These are phyloP conservation scores for Fraxinus excelsior DNA, from an alignment of 257 asterid genomes.

Conservation along the genomic window DNA sequence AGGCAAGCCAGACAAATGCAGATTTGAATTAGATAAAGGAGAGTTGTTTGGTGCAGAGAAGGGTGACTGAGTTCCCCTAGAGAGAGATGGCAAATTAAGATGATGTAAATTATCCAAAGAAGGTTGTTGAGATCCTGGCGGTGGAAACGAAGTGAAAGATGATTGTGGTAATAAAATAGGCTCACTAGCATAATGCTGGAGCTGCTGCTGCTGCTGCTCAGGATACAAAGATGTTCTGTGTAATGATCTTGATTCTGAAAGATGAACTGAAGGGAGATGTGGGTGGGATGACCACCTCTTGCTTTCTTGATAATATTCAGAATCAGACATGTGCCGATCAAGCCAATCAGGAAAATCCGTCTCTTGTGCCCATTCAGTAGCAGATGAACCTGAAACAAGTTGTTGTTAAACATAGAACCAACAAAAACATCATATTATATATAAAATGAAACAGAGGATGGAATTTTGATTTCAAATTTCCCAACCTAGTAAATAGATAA, in stretches of 20 bases:
- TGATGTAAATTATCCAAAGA: constrained; percentile 37
- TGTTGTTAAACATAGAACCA: constrained; percentile 8
- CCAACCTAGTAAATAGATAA: neutral
- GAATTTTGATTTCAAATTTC: neutral
- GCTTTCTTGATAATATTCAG: constrained; percentile 41
- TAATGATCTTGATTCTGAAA: constrained; percentile 33
- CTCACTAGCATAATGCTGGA: constrained; percentile 45
- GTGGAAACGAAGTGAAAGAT: constrained; percentile 47
- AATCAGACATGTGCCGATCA: constrained; percentile 42
- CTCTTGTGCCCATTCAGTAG: constrained; percentile 51
- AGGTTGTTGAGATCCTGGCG: constrained; percentile 44
- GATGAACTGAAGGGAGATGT: constrained; percentile 31
- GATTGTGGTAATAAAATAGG: constrained; percentile 49
- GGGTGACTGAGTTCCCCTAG: constrained; percentile 32
- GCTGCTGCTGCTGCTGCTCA: constrained; percentile 27
- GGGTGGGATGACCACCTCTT: constrained; percentile 53
- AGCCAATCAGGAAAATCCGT: constrained; percentile 42
- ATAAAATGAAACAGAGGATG: constrained; percentile 11
- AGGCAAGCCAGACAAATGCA: constrained; percentile 51
- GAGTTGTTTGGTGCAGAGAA: constrained; percentile 34
- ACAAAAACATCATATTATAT: constrained; percentile 11
- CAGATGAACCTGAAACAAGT: constrained; percentile 48
- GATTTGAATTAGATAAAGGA: constrained; percentile 38
- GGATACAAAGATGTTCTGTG: constrained; percentile 54
- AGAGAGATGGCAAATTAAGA: constrained; percentile 30